These are phyloP conservation scores for Hemileccinum rubropunctum DNA, from an alignment of 768 basidiomycete genomes.

Conservation along the genomic window DNA sequence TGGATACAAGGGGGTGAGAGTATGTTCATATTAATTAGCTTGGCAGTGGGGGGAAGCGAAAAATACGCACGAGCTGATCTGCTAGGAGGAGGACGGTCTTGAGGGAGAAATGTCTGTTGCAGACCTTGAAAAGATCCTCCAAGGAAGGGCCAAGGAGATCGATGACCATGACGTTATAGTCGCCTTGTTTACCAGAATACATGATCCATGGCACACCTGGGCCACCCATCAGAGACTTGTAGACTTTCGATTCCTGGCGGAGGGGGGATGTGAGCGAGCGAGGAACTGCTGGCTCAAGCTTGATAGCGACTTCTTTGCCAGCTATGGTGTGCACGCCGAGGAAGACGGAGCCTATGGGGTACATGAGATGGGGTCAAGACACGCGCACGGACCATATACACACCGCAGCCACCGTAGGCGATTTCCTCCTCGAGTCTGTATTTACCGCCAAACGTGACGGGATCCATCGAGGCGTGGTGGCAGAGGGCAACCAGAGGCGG, in stretches of 20 bases:
- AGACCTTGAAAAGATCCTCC: constrained; percentile 85
- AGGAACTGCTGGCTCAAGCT: constrained; percentile 65
- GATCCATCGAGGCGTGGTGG: constrained; percentile 29
- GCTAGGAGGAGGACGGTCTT: constrained; percentile 93
- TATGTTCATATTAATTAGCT: constrained; percentile 8
- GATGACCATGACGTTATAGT: constrained; percentile 98
- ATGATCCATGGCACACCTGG: constrained; percentile 90
- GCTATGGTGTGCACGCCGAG: constrained; percentile 77
- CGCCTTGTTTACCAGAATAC: constrained; percentile 87
- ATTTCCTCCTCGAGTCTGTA: constrained; percentile 79
- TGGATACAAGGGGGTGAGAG: constrained; percentile 14
- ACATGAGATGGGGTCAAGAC: constrained; percentile 9
- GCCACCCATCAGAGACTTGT: constrained; percentile 87
- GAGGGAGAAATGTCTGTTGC: constrained; percentile 88
- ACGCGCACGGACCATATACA: constrained; percentile 46
- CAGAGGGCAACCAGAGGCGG: constrained; percentile 12
- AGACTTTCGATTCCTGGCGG: constrained; percentile 87
- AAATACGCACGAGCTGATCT: constrained; percentile 80
- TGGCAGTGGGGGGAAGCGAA: background rate
- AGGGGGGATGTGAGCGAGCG: constrained; percentile 55
- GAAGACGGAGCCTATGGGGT: constrained; percentile 63
- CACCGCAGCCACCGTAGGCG: constrained; percentile 78
- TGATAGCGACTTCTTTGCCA: constrained; percentile 83
- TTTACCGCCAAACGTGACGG: constrained; percentile 65
- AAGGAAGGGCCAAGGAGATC: constrained; percentile 91